These are phyloP conservation scores for Penicillium sp. DNA, from an alignment of 2,329 filamentous ascomycete species.

Conservation along the genomic window DNA sequence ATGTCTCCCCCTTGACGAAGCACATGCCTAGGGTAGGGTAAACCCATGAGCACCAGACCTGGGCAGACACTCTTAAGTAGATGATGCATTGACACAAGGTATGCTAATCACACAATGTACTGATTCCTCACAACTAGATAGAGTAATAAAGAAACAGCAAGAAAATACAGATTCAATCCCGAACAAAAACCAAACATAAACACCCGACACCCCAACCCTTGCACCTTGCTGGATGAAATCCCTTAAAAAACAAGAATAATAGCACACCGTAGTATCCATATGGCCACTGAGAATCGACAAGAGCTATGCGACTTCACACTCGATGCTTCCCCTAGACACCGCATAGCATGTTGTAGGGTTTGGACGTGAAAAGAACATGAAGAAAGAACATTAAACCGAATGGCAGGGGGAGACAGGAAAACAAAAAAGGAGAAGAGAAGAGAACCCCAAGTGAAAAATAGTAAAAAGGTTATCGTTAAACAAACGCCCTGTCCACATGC, in stretches of 20 bases:
- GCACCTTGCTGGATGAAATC: constrained; percentile 23
- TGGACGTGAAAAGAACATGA: constrained; percentile 4
- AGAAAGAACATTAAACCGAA: constrained; percentile 5
- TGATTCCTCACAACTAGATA: constrained; percentile 9
- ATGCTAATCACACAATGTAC: constrained; percentile 11
- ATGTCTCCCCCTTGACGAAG: not conserved
- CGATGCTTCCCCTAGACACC: not conserved
- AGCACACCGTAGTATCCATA: constrained; percentile 1
- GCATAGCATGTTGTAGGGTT: not conserved
- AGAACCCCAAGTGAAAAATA: constrained; percentile 5
- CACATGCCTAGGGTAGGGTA: too few relatives aligned
- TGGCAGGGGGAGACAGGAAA: not conserved
- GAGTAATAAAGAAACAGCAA: constrained; percentile 2
- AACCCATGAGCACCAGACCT: not conserved
- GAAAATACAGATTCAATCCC: constrained; percentile 6
- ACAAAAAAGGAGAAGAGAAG: constrained; percentile 4
- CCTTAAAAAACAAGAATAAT: constrained; percentile 7
- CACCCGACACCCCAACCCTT: constrained; percentile 15
- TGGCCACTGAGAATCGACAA: constrained; percentile 1
- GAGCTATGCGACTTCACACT: not conserved
- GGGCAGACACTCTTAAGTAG: not conserved
- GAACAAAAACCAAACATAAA: constrained; percentile 13
- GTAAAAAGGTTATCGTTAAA: constrained; percentile 12
- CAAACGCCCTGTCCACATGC: constrained; percentile 29
- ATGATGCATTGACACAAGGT: constrained; percentile 3